Percentiles rank a stretch among this genome's conserved stretches.
These are phyloP conservation scores for Camptophora hylomeconis DNA, from an alignment of 2,329 filamentous ascomycete genomes.

Conservation along the genomic window DNA sequence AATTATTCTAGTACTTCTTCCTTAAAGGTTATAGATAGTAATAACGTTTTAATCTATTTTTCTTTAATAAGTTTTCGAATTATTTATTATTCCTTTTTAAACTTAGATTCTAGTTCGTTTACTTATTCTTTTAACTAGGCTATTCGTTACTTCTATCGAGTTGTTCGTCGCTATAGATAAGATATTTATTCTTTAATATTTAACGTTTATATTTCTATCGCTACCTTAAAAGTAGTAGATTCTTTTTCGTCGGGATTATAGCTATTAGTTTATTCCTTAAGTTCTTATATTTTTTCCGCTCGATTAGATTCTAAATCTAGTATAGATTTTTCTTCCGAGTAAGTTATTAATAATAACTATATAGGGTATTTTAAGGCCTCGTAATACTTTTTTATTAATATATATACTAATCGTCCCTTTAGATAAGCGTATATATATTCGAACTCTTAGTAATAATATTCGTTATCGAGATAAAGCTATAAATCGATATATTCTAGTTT, in stretches of 20 bases:
- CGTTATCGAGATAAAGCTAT: no score
- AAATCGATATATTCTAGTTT: no score
- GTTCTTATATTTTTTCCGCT: background rate
- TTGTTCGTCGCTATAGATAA: background rate
- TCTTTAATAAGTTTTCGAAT: no score
- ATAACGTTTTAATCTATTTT: no score
- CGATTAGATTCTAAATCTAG: background rate
- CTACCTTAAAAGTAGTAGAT: background rate
- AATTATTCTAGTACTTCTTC: no score
- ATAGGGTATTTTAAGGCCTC: background rate
- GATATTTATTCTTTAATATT: background rate
- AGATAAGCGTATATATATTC: background rate
- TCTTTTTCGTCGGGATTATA: background rate
- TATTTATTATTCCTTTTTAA: no score
- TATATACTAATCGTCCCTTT: background rate
- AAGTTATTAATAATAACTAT: background rate
- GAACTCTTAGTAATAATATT: slow-evolving; percentile 1
- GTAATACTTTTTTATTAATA: background rate
- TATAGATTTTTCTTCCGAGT: background rate
- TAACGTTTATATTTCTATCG: slow-evolving; percentile 1
- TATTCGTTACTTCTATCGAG: background rate
- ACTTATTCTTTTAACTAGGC: background rate
- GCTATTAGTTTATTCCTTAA: no score
- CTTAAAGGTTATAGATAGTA: no score
- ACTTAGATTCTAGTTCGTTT: no score